Conservation (phyloP, 768 basidiomycete species). For the Lactarius psammicola region DNA sequence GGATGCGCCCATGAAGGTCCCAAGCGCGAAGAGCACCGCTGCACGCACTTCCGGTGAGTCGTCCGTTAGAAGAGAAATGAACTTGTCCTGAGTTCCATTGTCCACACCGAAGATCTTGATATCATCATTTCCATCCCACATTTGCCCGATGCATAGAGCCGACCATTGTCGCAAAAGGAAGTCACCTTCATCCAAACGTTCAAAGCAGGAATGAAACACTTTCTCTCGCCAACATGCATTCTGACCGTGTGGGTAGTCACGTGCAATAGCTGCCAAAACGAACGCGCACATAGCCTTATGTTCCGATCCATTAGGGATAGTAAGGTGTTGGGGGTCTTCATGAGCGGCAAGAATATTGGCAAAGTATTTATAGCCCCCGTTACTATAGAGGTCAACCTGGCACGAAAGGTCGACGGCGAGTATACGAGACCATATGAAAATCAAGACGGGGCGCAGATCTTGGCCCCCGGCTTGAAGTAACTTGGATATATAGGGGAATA, state of each 20-base stretch:
- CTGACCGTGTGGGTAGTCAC: conserved; percentile 89
- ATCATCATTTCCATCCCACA: conserved; percentile 93
- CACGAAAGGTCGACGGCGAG: conserved; percentile 94
- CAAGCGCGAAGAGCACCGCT: conserved; percentile 87
- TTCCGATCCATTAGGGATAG: conserved; percentile 90
- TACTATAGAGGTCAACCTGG: conserved; percentile 84
- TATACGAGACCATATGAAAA: conserved; percentile 99
- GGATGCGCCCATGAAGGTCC: conserved; percentile 89
- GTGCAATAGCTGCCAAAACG: conserved; percentile 84
- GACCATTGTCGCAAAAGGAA: conserved; percentile 95
- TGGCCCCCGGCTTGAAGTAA: conserved; percentile 91
- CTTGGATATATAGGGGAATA: conserved; percentile 98
- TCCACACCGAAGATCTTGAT: conserved; percentile 83
- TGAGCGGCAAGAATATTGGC: conserved; percentile 68
- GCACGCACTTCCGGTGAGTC: conserved; percentile 91
- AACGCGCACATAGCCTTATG: conserved; percentile 99
- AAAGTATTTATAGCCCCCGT: conserved; percentile 83
- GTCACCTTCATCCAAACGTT: conserved; percentile 82
- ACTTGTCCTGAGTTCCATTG: conserved; percentile 74
- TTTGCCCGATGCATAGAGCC: conserved; percentile 86
- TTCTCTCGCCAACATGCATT: conserved; percentile 75
- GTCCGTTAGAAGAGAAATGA: conserved; percentile 76
- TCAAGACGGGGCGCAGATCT: conserved; percentile 94
- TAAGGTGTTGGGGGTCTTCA: conserved; percentile 52
- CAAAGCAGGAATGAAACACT: conserved; percentile 86